Evolutionary conservation across 2,329 filamentous ascomycete species (phyloP).

Genomic region (Ascochyta viciae-villosae): DNA sequence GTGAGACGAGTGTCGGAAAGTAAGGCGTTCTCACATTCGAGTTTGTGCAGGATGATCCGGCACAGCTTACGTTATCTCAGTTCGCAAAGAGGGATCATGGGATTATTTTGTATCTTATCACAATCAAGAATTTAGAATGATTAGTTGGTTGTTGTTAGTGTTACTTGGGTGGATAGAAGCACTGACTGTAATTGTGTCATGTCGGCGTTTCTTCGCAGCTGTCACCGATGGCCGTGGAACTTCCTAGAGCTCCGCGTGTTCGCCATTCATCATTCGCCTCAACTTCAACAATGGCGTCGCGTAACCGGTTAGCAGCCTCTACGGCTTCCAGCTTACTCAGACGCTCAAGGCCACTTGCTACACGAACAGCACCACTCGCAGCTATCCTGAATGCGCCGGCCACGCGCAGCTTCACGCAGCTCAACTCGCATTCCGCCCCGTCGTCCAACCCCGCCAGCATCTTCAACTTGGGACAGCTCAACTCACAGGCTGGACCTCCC

Average conservation of each 20-base stretch:
- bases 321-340: conserved; percentile 38
- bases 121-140: too few species aligned
- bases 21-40: too few species aligned
- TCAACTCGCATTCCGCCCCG: conserved; percentile 35
- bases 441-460: conserved; percentile 35
- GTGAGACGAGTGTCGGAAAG: too few species aligned
- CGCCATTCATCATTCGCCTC: conserved; percentile 28
- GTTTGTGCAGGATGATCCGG: too few species aligned
- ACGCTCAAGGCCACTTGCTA: conserved; percentile 27
- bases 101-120: too few species aligned
- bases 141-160: too few species aligned
- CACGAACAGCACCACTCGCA: conserved; percentile 29
- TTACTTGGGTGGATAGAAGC: too few species aligned
- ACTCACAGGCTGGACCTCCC: conserved; percentile 56
- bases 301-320: conserved; percentile 42
- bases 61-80: too few species aligned
- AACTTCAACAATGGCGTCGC: conserved; percentile 43
- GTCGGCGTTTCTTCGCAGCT: conserved; percentile 22
- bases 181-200: conserved; percentile 28
- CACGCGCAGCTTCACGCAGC: conserved; percentile 42
- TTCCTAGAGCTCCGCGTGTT: conserved; percentile 30
- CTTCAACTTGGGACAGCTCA: conserved; percentile 37
- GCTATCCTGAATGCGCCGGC: conserved; percentile 25
- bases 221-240: conserved; percentile 24
- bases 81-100: too few species aligned